A percentile compares a stretch with the other conserved stretches of the same genome.
These are phyloP conservation scores for Primulina eburnea DNA, from an alignment of 257 asterid species.

Conservation along the genomic window DNA sequence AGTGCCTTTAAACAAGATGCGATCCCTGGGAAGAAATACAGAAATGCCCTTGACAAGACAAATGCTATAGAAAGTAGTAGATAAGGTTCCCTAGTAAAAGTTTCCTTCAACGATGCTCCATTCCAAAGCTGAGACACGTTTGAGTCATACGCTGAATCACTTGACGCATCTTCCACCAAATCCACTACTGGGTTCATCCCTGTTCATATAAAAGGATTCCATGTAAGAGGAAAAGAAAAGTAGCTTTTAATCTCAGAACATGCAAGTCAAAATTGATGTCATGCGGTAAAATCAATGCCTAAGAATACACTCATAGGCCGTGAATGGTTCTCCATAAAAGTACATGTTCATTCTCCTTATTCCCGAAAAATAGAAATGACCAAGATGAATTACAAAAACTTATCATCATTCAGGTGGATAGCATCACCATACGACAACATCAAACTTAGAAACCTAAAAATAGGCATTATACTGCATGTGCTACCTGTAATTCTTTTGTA, in stretches of 20 bases:
- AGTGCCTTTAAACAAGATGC: slow-evolving; percentile 37
- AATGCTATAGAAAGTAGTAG: slow-evolving; percentile 41
- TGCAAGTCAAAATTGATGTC: background rate
- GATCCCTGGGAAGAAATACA: slow-evolving; percentile 44
- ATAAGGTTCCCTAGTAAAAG: slow-evolving; percentile 39
- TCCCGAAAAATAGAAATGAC: background rate
- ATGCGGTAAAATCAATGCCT: background rate
- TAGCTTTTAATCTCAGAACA: slow-evolving; percentile 11
- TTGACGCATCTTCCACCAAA: slow-evolving; percentile 30
- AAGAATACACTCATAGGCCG: background rate
- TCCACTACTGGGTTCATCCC: slow-evolving; percentile 49
- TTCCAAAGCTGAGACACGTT: slow-evolving; percentile 24
- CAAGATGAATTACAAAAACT: background rate
- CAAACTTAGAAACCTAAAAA: no score
- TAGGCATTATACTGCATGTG: background rate
- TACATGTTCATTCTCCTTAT: background rate
- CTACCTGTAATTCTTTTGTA: slow-evolving; percentile 65
- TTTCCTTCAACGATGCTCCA: slow-evolving; percentile 38
- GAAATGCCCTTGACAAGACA: slow-evolving; percentile 41
- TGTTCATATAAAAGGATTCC: slow-evolving; percentile 22
- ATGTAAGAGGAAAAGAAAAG: slow-evolving; percentile 3
- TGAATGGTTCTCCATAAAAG: background rate
- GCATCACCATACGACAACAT: no score
- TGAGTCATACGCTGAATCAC: slow-evolving; percentile 17
- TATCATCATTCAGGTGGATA: background rate